A percentile compares a stretch with the other conserved stretches of the same genome.
Evolutionary conservation across 306 rosid genomes (phyloP).

Genomic region (Biancaea sappan): DNA sequence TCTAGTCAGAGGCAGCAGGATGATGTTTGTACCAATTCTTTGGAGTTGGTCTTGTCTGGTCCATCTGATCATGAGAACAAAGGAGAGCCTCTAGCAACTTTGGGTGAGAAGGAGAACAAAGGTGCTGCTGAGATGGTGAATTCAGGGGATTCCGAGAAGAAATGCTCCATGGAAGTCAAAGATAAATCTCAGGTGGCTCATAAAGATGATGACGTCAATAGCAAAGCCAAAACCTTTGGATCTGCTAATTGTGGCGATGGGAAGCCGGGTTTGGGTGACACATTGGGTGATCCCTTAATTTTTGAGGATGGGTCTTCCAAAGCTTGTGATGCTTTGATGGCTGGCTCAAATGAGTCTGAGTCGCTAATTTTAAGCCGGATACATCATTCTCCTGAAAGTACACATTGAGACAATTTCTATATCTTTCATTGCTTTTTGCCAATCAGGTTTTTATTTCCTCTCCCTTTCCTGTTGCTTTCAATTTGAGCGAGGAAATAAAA

Average conservation of each 20-base stretch:
- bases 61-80: constrained; percentile 40
- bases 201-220: constrained; percentile 33
- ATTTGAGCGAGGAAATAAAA: constrained; percentile 53
- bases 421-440: constrained; percentile 56
- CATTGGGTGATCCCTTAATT: constrained; percentile 59
- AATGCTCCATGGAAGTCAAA: constrained; percentile 22
- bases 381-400: constrained; percentile 99
- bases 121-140: constrained; percentile 43
- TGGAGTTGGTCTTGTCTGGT: constrained; percentile 37
- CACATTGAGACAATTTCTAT: constrained; percentile 99
- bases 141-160: constrained; percentile 47
- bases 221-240: constrained; percentile 35
- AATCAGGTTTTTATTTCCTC: constrained; percentile 50
- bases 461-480: constrained; percentile 43
- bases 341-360: constrained; percentile 95
- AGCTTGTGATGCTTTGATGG: constrained; percentile 88
- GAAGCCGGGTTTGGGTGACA: constrained; percentile 55
- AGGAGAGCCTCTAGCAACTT: constrained; percentile 47
- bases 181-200: constrained; percentile 26
- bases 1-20: constrained; percentile 50
- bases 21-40: constrained; percentile 24
- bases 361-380: constrained; percentile 98
- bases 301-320: constrained; percentile 71
- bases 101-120: constrained; percentile 42
- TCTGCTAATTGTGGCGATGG: constrained; percentile 44